Percentiles rank a stretch among this genome's conserved stretches.
Evolutionary conservation across 1,139 yeast species (phyloP).

Genomic region (Suhomyces chickasaworum): DNA sequence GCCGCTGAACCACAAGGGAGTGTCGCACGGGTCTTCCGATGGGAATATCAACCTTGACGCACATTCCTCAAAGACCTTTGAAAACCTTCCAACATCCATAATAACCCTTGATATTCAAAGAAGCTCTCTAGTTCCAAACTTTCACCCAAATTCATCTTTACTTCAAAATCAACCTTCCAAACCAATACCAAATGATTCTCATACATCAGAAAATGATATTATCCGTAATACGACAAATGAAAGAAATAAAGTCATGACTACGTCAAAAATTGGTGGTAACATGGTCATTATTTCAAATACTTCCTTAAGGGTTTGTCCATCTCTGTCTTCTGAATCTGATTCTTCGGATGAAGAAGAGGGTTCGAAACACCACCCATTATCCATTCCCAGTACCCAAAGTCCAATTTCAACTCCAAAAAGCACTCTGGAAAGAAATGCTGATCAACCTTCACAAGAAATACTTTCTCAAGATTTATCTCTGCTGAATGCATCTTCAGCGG

Average conservation of each 20-base stretch:
- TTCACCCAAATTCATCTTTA: not conserved
- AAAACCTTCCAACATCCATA: too few species aligned
- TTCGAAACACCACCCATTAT: not conserved
- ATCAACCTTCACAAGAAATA: not conserved
- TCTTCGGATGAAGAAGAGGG: slow-evolving; percentile 7
- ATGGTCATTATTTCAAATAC: slow-evolving; percentile 6
- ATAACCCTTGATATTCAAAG: too few species aligned
- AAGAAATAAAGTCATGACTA: not conserved
- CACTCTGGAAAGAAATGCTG: not conserved
- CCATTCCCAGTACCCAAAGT: not conserved
- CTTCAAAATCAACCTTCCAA: too few species aligned
- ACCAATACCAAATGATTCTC: too few species aligned
- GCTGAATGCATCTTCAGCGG: not conserved
- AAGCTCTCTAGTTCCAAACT: not conserved
- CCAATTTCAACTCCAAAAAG: not conserved
- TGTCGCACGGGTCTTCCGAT: too few species aligned
- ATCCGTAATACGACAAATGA: too few species aligned
- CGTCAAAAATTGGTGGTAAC: slow-evolving; percentile 1
- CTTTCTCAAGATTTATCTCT: not conserved
- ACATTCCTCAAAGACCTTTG: too few species aligned
- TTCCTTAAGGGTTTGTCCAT: slow-evolving; percentile 4
- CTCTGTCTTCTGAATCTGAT: slow-evolving; percentile 7
- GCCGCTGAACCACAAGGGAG: too few species aligned
- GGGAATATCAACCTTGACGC: too few species aligned
- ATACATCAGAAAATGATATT: too few species aligned